Base-by-base conservation (phyloP, 2,329 filamentous ascomycete species). In the Claviceps digitariae region DNA sequence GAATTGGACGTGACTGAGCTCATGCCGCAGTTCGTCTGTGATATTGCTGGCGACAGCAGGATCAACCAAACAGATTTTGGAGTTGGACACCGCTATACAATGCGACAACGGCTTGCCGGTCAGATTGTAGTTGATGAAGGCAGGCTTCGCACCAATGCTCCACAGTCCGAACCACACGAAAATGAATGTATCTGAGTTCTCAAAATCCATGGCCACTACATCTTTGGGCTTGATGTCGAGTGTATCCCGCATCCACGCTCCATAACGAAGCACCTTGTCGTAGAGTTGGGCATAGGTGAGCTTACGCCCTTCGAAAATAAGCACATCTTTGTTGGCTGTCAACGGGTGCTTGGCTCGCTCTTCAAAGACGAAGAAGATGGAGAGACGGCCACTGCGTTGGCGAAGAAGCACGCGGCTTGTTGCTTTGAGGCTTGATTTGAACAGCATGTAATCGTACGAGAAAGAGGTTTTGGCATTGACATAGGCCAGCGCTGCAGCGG, bases 121-220 rank as follows among this genome's bases (percentile, higher is more conserved):
- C 49, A 95, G 71, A 64, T 93, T 93, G 69, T 90, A 91, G 68
- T 95, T 95, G 69, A 95, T 85, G 60, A 93, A 88, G 0, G 89
- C 89, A 0, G 89, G 88, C 53, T 82, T 82, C 0, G 86, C 89
- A 12, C 90, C 90, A 55, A 95, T 81, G 31, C 83, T 81, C 88
- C 88, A 95, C 34, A 95, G 69, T 0, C 84, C 89, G 52, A 90
- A 73, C 75, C 83, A 80, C 9, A 94, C 57, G 64, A 90, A 87
- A 29, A 91, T 62, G 62, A 89, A 91, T 3, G 77, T 76, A n/a
- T 88, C 82, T 43, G 82, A 87, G 64, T 95, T 95, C 68, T 86
- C 83, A 59, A 87, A 86, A 66, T 93, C 78, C 60, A 95, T 75
- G 9, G 87, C 88, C 20, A 95, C 84, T 36, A 95, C 81, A 51